phyloP scores from a whole-genome alignment of 257 asterid genomes.

The Jasminum sambac region DNA sequence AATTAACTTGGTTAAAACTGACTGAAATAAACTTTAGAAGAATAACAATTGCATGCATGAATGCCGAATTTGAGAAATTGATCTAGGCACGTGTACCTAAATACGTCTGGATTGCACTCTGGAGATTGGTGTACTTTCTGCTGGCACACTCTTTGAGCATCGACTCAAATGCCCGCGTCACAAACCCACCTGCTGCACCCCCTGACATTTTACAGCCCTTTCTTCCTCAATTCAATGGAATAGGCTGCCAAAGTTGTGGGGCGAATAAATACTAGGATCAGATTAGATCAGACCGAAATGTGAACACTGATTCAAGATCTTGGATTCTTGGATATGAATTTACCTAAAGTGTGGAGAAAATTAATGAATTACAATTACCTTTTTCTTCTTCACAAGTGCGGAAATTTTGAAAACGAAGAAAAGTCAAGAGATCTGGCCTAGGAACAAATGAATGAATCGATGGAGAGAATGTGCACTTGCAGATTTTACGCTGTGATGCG shows the following conservation, averaged over 20 bases:
- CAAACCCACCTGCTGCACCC: conserved; percentile 96
- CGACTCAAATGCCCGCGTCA: conserved; percentile 90
- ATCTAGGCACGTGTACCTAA: conserved; percentile 53
- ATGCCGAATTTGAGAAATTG: conserved; percentile 5
- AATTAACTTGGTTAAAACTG: background rate
- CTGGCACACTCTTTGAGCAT: conserved; percentile 89
- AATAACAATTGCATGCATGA: background rate
- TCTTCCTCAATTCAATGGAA: conserved; percentile 32
- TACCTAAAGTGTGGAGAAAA: background rate
- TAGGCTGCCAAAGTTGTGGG: conserved; percentile 11
- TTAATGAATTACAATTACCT: conserved; percentile 22
- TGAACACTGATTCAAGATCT: conserved; percentile 37
- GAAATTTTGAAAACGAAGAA: conserved; percentile 16
- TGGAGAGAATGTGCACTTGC: conserved; percentile 18
- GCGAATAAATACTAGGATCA: conserved; percentile 27
- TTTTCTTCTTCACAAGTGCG: conserved; percentile 19
- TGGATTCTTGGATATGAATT: conserved; percentile 15
- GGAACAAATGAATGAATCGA: conserved; percentile 21
- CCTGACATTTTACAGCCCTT: conserved; percentile 60
- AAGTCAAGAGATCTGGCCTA: conserved; percentile 52
- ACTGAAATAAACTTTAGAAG: background rate
- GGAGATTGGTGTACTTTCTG: conserved; percentile 63
- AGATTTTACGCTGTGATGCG: conserved; percentile 31
- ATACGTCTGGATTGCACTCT: conserved; percentile 67
- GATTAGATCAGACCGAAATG: conserved; percentile 33